Base-by-base conservation (phyloP, 2,329 filamentous ascomycete species). In the Coniochaeta ligniaria region DNA sequence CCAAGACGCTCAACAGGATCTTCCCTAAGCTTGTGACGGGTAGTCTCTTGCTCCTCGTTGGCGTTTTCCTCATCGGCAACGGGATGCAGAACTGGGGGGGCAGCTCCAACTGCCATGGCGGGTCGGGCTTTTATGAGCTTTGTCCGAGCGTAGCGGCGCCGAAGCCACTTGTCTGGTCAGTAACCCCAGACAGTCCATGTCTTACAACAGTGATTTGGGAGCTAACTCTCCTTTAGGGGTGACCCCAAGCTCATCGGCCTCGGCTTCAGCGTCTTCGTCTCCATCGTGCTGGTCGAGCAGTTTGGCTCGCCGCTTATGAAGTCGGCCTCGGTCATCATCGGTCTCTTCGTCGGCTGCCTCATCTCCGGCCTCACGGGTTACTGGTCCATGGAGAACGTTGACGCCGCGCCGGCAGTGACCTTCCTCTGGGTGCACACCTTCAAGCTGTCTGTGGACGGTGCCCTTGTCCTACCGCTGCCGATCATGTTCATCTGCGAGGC, bases 341-440 rank as follows among this genome's bases (percentile, higher is more conserved):
- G 86, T 26, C 76, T 88, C 2, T 77, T 88, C 5, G 80, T 87
- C 14, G 86, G 87, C 43, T 90, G 86, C 66, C 86, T 88, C 63
- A 85, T 89, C 22, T 86, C 86, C 6, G 87, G 77, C 9, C 84
- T 85, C 3, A 85, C 81, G 61, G 86, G 86, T 14, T 89, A 89
- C 72, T 89, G 88, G 68, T 84, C 85, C 59, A 72, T 75, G 14
- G 75, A 76, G 6, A 78, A 79, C 43, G 88, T 90, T 65, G 78
- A 84, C 62, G 75, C 78, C 7, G 85, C 87, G 0, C 86, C 86
- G 0, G 82, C 80, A 0, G 84, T 75, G 3, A 86, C 83, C n/a
- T 90, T 90, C 72, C 83, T 89, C 68, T 90, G 87, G 87, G 83
- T 88, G 22, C 78, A 86, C 63, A 89, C 85, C 0, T 90, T 89